Base-by-base conservation (phyloP, 2,329 filamentous ascomycete genomes). In the Bisporella sp. region DNA sequence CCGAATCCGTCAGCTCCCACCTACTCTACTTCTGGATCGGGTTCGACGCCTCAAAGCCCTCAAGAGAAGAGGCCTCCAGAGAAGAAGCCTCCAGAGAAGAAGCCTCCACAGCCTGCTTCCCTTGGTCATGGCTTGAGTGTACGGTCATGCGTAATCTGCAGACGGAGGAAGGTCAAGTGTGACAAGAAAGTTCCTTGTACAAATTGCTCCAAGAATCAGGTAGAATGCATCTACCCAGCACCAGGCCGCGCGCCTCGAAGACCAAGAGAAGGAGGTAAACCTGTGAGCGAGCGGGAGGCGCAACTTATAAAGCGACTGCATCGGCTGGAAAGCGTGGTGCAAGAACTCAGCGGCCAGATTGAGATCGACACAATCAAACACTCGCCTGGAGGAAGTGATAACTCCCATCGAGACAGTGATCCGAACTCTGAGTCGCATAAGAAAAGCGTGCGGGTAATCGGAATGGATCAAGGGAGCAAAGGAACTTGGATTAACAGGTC, bases 311-410 rank as follows among this genome's bases (percentile, higher is more conserved):
- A 88, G 66, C 74, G 87, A 9, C 64, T 91, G 63, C 73, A 81
- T 54, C 84, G 87, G 65, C 69, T 91, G 30, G 87, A 91, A 65
- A 84, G 84, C 42, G 87, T 91, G 31, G 87, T 91, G 12, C 79
- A 84, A 64, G 81, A 84, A 56, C 65, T 85, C 46, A 84, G 81
- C 63, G 77, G 80, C 5, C 81, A 84, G 66, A 76, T 84, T 3
- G 64, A 66, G 30, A 43, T 57, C 13, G 64, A 65, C 45, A 56
- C 55, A 28, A 41, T 55, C 7, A 62, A 58, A 50, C 51, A 59
- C 28, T 63, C 60, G 6, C 62, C 62, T 1, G 45, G 47, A 12
- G 35, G 35, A 2, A 62, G 59, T 48, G 54, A 61, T 11, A 51
- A 54, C 44, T 60, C 61, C 12, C 49, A 53, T 1, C 56, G 48